Base-by-base conservation (phyloP, 805 yeast species). In the Yarrowia osloensis region DNA sequence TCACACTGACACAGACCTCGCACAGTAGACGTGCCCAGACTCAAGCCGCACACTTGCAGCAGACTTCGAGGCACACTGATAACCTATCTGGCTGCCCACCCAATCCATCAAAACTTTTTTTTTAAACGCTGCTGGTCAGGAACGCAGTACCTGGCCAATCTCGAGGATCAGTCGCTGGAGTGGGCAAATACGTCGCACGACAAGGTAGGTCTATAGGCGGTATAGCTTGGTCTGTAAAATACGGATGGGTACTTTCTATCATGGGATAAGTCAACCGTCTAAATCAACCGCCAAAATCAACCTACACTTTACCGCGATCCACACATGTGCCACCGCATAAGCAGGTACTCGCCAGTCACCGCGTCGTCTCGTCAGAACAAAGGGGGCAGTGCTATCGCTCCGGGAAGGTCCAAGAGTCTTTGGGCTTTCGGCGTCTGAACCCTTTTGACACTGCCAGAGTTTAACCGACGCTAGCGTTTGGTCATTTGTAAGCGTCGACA, bases 61-160 rank as follows among this genome's bases (percentile, higher is more conserved):
- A 44, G 6, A 24, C 50, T 24, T 44, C 50, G 50, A 49, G 33
- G 24, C 37, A 28, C 54, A n/a, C 37, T n/a, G 54, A 49, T 49
- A 49, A 49, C 54, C 54, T 49, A 49, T 49, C 54, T 49, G 54
- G 54, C 54, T 49, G 54, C 54, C 54, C 54, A 49, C 54, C 54
- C 54, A 7, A 22, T 12, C 33, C 12, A 37, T 13, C 52, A 28
- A n/a, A 46, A 49, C 21, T 8, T 6, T 13, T n/a, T 17, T n/a
- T 28, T 49, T 49, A 47, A 46, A 47, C 52, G 35, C 35, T 28
- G 52, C 35, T 47, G 52, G 52, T 49, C 54, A 49, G 54, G 54
- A 28, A 49, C 54, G 31, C 31, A 24, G 47, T 42, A 13, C 47
- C 47, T 42, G 47, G 47, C 47, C 47, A 42, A 42, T 42, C 47